A percentile compares a stretch with the other conserved stretches of the same genome.
Evolutionary conservation across 2,329 filamentous ascomycete species (phyloP).

Genomic region (Trichophyton simii): DNA sequence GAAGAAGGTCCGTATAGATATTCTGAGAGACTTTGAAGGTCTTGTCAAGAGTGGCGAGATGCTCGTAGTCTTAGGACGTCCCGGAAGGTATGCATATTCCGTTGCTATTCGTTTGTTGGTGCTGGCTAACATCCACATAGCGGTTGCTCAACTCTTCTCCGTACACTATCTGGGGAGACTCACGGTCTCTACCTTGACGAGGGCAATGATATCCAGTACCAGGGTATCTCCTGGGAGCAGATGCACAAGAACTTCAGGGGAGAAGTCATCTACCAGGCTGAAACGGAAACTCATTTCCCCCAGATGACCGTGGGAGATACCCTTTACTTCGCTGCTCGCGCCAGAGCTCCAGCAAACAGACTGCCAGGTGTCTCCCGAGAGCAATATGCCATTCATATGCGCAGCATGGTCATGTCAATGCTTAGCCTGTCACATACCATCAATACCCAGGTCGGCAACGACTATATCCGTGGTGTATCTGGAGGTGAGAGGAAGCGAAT

Average conservation of each 20-base stretch:
- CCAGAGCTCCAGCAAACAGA: constrained; percentile 67
- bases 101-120: not conserved
- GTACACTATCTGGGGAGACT: constrained; percentile 75
- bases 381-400: constrained; percentile 32
- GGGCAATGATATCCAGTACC: constrained; percentile 66
- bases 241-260: constrained; percentile 54
- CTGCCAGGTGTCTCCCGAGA: constrained; percentile 40
- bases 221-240: constrained; percentile 32
- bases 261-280: constrained; percentile 75
- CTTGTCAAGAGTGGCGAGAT: constrained; percentile 47
- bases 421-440: constrained; percentile 51
- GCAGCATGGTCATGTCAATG: constrained; percentile 36
- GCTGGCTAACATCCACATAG: constrained; percentile 1
- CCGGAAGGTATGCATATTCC: constrained; percentile 24
- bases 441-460: constrained; percentile 72
- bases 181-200: constrained; percentile 65
- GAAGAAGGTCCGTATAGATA: constrained; percentile 40
- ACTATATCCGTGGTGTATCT: constrained; percentile 66
- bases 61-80: constrained; percentile 44
- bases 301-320: constrained; percentile 83
- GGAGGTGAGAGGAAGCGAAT: constrained; percentile 71
- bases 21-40: constrained; percentile 53
- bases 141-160: constrained; percentile 67
- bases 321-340: constrained; percentile 69
- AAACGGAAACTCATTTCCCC: constrained; percentile 75